phyloP scores from a whole-genome alignment of 192 early-diverging fungal genomes.

The Coemansia sp. region DNA sequence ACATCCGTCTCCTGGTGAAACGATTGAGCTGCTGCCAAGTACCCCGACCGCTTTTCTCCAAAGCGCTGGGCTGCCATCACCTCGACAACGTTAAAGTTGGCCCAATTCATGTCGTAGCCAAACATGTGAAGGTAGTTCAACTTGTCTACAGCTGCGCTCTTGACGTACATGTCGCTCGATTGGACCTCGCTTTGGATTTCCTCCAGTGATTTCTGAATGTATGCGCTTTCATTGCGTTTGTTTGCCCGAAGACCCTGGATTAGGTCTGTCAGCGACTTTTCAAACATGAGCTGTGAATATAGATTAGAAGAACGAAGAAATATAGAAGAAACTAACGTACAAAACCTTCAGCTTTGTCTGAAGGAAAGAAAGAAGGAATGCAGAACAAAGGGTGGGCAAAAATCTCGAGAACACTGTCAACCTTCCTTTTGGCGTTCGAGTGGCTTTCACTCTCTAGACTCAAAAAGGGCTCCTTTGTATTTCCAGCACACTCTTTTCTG shows the following conservation, averaged over 20 bases:
- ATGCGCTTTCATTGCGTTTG: conserved; percentile 84
- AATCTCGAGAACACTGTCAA: too few relatives aligned
- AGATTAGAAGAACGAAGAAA: background rate
- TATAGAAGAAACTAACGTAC: background rate
- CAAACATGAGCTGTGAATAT: background rate
- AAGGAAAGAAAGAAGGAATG: background rate
- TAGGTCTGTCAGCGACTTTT: conserved; percentile 84
- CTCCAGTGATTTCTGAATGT: conserved; percentile 81
- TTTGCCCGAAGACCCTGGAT: conserved; percentile 94
- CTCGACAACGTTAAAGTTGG: conserved; percentile 93
- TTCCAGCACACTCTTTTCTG: too few relatives aligned
- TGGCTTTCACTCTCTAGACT: too few relatives aligned
- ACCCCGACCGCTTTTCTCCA: conserved; percentile 85
- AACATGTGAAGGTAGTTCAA: conserved; percentile 91
- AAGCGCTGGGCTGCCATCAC: conserved; percentile 92
- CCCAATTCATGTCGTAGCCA: conserved; percentile 97
- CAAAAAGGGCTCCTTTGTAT: too few relatives aligned
- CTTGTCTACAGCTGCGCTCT: conserved; percentile 88
- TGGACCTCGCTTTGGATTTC: conserved; percentile 90
- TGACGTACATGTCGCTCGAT: conserved; percentile 79
- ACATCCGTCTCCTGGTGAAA: conserved; percentile 95
- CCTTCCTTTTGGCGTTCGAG: too few relatives aligned
- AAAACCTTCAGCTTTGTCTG: background rate
- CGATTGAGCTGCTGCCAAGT: conserved; percentile 85
- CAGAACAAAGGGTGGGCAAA: background rate